Evolutionary conservation across 345 rosid species (phyloP), one percentile per base, ranked within the genome.

Genomic region (Erodium maritimum): DNA sequence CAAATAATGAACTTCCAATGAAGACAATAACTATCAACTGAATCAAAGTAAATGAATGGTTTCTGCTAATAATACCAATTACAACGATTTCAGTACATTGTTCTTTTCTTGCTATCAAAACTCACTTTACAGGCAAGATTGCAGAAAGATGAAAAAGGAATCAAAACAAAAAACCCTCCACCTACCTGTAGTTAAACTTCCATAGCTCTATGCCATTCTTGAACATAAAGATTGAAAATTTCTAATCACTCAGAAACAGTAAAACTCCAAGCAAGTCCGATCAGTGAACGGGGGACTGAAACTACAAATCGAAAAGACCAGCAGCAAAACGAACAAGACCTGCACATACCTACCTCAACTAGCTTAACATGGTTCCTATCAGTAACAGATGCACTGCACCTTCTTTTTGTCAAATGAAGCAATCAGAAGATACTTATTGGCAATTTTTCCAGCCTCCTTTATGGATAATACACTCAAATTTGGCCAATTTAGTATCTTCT

Each of bases 81-180:
- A 80, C 85, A 83, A 80, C 80, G 76, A 57, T 68, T 72, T 64
- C 61, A 42, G 61, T 74, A 80, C 78, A 76, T 59, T 45, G 50
- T 63, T 68, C 54, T 29, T 11, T 29, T 29, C 83, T 64, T 65
- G 75, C 81, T 74, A 72, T 76, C 81, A 80, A 82, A 82, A 80
- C 66, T 80, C 80, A 80, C 81, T 83, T 83, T 83, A 83, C 85
- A 83, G 71, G 73, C 63, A 70, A 67, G 67, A 66, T 69, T 51
- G 55, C 58, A 42, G 54, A 68, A 67, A 23, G 37, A 29, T 29
- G 37, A 29, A 11, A 29, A 29, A 29, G 4, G 37, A 29, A 29
- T 5, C 22, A 60, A 9, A 52, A 64, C 57, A 66, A 34, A 42
- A 42, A 65, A 37, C 62, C 63, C 62, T 65, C 81, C 71, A 72